Evolutionary conservation across 305 asterid species (phyloP).

Genomic region (Fraxinus latifolia): DNA sequence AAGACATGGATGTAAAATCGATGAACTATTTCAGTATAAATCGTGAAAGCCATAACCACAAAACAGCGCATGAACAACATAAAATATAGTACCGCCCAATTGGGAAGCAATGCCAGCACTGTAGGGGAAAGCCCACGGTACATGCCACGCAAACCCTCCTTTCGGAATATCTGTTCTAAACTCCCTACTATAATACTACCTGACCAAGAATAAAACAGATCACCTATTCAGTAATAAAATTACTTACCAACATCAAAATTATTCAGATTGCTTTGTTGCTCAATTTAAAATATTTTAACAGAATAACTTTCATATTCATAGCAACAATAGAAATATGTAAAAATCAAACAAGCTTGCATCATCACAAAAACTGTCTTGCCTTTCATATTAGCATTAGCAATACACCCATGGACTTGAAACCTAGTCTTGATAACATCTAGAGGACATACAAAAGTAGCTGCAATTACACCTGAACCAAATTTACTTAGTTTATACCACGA

Average conservation of each 20-base stretch:
- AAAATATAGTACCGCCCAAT: neutral
- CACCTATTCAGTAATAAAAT: neutral
- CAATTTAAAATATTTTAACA: neutral
- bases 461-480: conserved; percentile 78
- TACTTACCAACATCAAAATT: neutral
- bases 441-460: conserved; percentile 94
- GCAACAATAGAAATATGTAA: neutral
- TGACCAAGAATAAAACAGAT: neutral
- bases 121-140: neutral
- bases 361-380: conserved; percentile 37
- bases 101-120: neutral
- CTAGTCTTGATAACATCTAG: conserved; percentile 94
- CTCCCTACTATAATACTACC: neutral
- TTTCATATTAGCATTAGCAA: conserved; percentile 58
- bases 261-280: neutral
- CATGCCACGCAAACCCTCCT: neutral
- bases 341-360: neutral
- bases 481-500: neutral
- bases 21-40: too few relatives aligned
- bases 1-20: too few relatives aligned
- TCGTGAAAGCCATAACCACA: neutral
- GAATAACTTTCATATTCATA: neutral
- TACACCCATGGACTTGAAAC: conserved; percentile 85
- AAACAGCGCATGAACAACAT: neutral
- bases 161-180: neutral